Base-by-base conservation (phyloP, 2,329 filamentous ascomycete species). In the Colletotrichum orchidophilum region DNA sequence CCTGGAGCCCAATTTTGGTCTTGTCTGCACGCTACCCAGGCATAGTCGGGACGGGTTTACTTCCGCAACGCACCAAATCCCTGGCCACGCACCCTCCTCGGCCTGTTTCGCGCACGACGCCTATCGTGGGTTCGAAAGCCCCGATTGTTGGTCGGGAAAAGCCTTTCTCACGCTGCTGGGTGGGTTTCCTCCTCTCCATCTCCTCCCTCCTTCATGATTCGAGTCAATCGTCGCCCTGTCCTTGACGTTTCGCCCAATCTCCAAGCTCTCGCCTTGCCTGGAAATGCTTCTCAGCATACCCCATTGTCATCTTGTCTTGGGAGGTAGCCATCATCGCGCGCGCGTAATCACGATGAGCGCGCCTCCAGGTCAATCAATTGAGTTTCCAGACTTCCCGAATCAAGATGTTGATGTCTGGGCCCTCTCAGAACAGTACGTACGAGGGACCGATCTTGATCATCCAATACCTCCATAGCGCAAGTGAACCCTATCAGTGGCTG, bases 401-500 rank as follows among this genome's bases (percentile, higher is more conserved):
- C 3, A 46, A 5, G 3, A n/a, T n/a, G 8, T 46, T n/a, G 18
- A n/a, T 46, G 39, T 18, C 39, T 18, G 39, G 18, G 18, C 18
- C 39, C 39, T n/a, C 39, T 46, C 29, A 31, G 21, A 52, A 27
- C 46, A 50, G 35, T 9, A 21, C 42, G 21, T 29, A 29, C 42
- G 35, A 50, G 42, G 53, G 54, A 60, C 61, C 42, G 39, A 63
- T 66, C 66, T 66, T 61, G 70, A 66, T 68, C 65, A 59, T 31
- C 11, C 9, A 27, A 53, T 13, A 15, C 50, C 27, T n/a, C 39
- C 9, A 26, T 31, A 27, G 63, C 67, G 67, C 64, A 55, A 63
- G 61, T 59, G 64, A 39, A 27, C 35, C n/a, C 26, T 13, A 13
- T 13, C n/a, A 46, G 59, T 54, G 58, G 58, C 31, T 49, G 69